Evolutionary conservation across 1,139 yeast species (phyloP).

Genomic region (Diutina scorzettiae): DNA sequence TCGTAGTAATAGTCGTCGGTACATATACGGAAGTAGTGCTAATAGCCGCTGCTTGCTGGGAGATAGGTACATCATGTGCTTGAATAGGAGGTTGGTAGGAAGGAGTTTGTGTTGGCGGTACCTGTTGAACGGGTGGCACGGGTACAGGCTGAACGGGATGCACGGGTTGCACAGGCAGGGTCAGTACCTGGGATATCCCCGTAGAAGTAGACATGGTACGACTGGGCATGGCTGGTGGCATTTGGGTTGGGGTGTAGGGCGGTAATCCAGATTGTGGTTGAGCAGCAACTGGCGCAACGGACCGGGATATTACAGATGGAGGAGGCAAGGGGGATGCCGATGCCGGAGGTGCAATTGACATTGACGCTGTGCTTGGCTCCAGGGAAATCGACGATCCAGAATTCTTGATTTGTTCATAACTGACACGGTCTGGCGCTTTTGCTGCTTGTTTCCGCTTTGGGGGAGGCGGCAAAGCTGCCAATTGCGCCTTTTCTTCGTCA

Average conservation of each 20-base stretch:
- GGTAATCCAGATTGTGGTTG: too few species aligned
- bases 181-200: neutral
- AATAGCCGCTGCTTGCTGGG: neutral
- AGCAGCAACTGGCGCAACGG: too few species aligned
- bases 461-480: constrained; percentile 3
- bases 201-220: too few species aligned
- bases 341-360: neutral
- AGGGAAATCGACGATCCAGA: neutral
- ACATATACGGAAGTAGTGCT: neutral
- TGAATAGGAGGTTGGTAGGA: neutral
- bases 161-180: neutral
- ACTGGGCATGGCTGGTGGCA: too few species aligned
- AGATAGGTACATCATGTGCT: too few species aligned
- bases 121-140: neutral
- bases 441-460: neutral
- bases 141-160: neutral
- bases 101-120: neutral
- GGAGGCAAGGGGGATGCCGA: too few species aligned
- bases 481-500: neutral
- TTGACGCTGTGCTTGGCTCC: neutral
- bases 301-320: too few species aligned
- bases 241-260: too few species aligned
- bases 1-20: neutral
- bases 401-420: neutral
- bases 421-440: neutral